Evolutionary conservation across 805 yeast species (phyloP).

Genomic region (Komagataella phaffii): DNA sequence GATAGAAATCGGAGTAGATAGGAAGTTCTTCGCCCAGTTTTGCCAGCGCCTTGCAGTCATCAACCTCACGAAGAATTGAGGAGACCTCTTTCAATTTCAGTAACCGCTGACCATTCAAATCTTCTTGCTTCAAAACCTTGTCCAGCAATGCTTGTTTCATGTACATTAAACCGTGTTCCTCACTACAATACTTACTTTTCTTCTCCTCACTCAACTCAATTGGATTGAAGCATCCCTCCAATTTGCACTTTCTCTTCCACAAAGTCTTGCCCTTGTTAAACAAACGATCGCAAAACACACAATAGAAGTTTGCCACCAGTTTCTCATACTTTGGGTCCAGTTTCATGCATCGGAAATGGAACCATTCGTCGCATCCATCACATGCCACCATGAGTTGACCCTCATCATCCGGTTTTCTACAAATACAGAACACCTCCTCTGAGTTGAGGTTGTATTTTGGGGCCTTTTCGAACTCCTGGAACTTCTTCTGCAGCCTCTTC

Average conservation of each 20-base stretch:
- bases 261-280: constrained; percentile 35
- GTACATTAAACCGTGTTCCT: constrained; percentile 50
- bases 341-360: constrained; percentile 68
- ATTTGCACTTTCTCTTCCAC: constrained; percentile 71
- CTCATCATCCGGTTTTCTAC: constrained; percentile 56
- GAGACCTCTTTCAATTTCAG: constrained; percentile 6
- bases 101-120: constrained; percentile 3
- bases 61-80: constrained; percentile 8
- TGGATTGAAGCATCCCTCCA: constrained; percentile 42
- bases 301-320: constrained; percentile 51
- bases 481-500: constrained; percentile 8
- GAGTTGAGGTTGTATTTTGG: constrained; percentile 31
- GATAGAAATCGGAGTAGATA: constrained; percentile 14
- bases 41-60: constrained; percentile 10
- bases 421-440: constrained; percentile 63
- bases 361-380: constrained; percentile 95
- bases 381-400: constrained; percentile 88
- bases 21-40: constrained; percentile 29
- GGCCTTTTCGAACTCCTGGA: constrained; percentile 14
- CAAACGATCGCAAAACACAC: constrained; percentile 52
- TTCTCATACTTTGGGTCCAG: constrained; percentile 35
- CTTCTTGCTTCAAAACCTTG: constrained; percentile 4
- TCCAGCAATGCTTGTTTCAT: constrained; percentile 17
- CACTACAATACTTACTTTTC: constrained; percentile 60
- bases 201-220: constrained; percentile 7